Conservation (phyloP, 73 alveolate species). For the Paramecium caudatum region DNA sequence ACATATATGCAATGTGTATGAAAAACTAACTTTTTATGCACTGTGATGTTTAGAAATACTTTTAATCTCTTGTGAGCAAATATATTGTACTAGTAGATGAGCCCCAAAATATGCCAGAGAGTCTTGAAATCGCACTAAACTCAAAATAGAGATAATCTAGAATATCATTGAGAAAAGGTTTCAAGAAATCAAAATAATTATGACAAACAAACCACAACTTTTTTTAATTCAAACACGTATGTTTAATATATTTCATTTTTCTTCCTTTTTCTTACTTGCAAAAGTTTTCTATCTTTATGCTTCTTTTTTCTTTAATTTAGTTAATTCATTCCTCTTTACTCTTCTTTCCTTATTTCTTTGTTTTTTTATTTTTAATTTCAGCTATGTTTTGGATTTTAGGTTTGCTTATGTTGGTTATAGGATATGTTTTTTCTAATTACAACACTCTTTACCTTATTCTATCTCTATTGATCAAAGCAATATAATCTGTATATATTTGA, state of each 20-base stretch:
- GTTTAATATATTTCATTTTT: not conserved
- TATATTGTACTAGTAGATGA: not conserved
- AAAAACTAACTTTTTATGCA: slow-evolving; percentile 39
- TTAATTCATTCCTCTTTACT: not conserved
- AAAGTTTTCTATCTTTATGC: slow-evolving; percentile 29
- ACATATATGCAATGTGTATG: slow-evolving; percentile 19
- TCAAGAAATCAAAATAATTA: not conserved
- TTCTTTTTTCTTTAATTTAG: slow-evolving; percentile 20
- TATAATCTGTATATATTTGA: slow-evolving; percentile 19
- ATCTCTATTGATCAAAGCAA: not conserved
- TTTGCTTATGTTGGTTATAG: slow-evolving; percentile 42
- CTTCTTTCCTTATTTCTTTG: slow-evolving; percentile 60
- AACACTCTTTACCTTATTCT: not conserved
- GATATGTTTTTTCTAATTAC: slow-evolving; percentile 33
- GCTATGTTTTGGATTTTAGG: slow-evolving; percentile 20
- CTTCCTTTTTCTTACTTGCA: slow-evolving; percentile 60
- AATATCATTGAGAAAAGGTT: not conserved
- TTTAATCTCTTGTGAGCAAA: not conserved
- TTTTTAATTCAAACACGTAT: slow-evolving; percentile 11
- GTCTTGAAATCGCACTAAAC: not conserved
- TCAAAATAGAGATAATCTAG: not conserved
- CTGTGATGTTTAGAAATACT: slow-evolving; percentile 15
- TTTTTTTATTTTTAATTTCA: slow-evolving; percentile 1
- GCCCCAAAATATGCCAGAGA: not conserved
- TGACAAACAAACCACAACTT: too few relatives aligned